Base-by-base conservation (phyloP, 768 basidiomycete genomes). In the Heimioporus sp. region DNA sequence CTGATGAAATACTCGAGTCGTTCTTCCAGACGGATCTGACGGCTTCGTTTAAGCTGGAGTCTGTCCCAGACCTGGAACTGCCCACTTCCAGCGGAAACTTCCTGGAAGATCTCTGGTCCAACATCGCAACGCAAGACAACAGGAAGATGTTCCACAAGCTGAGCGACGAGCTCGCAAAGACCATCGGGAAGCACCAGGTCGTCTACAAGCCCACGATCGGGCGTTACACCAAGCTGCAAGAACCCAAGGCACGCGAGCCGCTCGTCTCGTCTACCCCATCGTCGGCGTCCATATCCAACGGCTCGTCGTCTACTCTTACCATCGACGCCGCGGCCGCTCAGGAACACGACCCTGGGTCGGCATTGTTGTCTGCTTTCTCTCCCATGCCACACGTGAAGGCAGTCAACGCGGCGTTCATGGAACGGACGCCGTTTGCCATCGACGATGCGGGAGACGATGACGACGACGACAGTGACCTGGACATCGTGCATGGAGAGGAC, bases 21-120 rank as follows among this genome's bases (percentile, higher is more conserved):
- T 99, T 99, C 79, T 99, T 98, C 62, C 94, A 93, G 63, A 82
- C 87, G 0, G 97, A 98, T 67, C 75, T 99, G 55, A 84, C 91
- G 0, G 82, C 80, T 1, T 94, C 94, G 3, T 98, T 97, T 81
- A 80, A 83, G 56, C 76, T 97, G 32, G 85, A 89, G 50, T 74
- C 79, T 15, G 75, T 88, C 6, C 80, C 83, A 0, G 86, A 90
- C 49, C 75, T 82, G 62, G 91, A 87, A 57, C 71, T 86, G 16
- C 76, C 83, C 2, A 73, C 76, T 17, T 72, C 78, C 42, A 81
- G 74, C 58, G 81, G 75, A 59, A 83, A 86, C 8, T 72, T 92
- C 49, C 71, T 86, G 53, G 90, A 93, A 41, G 93, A 94, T 52
- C 65, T 98, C 35, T 91, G 95, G 85, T 90, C 87, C 35, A 84